These are phyloP conservation scores for Lactuca saligna DNA, from an alignment of 129 eudicot genomes.

Conservation along the genomic window DNA sequence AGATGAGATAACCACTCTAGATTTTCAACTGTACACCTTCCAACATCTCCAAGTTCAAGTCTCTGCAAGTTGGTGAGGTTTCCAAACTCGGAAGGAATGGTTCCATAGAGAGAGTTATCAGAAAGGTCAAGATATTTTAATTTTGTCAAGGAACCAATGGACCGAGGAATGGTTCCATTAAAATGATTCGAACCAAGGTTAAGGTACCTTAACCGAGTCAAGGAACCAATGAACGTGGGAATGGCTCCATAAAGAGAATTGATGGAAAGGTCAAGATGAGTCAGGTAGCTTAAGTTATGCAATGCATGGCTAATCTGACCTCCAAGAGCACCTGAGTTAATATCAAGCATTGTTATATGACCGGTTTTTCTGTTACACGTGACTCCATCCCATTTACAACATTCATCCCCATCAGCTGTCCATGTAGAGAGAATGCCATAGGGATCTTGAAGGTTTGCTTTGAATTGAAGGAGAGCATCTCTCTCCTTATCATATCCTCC, in stretches of 20 bases:
- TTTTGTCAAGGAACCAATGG: no score
- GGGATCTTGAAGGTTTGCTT: no score
- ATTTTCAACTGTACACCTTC: constrained; percentile 2
- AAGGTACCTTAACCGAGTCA: neutral
- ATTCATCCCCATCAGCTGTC: no score
- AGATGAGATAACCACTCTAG: neutral
- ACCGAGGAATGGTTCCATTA: no score
- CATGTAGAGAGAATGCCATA: no score
- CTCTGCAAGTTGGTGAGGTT: neutral
- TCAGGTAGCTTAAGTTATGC: neutral
- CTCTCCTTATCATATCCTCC: neutral
- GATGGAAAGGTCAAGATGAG: neutral
- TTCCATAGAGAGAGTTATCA: neutral
- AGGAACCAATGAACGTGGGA: no score
- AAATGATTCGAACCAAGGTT: neutral
- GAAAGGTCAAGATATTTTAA: neutral
- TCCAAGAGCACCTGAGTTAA: neutral
- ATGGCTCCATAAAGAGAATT: neutral
- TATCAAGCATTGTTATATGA: neutral
- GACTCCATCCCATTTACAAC: neutral
- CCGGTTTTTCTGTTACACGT: neutral
- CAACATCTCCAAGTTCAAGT: neutral
- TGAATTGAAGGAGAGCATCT: neutral
- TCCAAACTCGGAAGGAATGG: neutral
- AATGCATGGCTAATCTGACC: constrained; percentile 2